Evolutionary conservation across 257 asterid species (phyloP).

Genomic region (Haberlea rhodopensis): DNA sequence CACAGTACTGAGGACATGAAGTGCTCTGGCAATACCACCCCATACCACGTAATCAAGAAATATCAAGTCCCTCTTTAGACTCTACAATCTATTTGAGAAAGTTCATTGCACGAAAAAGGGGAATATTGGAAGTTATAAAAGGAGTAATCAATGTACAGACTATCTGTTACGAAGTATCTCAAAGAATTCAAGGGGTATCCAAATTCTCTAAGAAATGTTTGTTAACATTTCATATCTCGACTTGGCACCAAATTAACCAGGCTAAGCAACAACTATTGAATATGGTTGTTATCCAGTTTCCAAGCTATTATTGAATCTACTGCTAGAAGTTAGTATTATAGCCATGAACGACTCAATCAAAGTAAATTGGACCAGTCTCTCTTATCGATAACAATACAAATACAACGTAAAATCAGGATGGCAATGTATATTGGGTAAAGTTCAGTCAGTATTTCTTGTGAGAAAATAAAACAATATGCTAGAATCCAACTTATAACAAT

Average conservation of each 20-base stretch:
- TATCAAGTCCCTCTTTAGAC: conserved; percentile 13
- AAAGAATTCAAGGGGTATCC: not conserved
- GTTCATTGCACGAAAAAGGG: not conserved
- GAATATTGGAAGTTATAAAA: too few species aligned
- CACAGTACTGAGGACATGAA: not conserved
- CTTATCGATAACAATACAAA: not conserved
- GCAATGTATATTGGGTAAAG: not conserved
- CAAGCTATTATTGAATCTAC: conserved; percentile 17
- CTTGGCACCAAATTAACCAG: not conserved
- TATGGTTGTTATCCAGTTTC: not conserved
- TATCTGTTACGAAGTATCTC: not conserved
- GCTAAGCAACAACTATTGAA: not conserved
- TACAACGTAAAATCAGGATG: conserved; percentile 9
- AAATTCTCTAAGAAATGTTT: conserved; percentile 1
- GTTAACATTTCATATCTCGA: conserved; percentile 2
- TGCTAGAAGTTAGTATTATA: too few species aligned
- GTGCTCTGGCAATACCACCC: too few species aligned
- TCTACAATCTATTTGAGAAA: not conserved
- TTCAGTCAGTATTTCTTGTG: too few species aligned
- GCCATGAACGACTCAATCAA: too few species aligned
- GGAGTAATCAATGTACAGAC: not conserved
- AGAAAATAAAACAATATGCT: too few species aligned
- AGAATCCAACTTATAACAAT: too few species aligned
- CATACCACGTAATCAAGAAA: conserved; percentile 13
- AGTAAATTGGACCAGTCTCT: too few species aligned